Conservation (phyloP, 2,329 filamentous ascomycete species). For the Botrytis cinerea region DNA sequence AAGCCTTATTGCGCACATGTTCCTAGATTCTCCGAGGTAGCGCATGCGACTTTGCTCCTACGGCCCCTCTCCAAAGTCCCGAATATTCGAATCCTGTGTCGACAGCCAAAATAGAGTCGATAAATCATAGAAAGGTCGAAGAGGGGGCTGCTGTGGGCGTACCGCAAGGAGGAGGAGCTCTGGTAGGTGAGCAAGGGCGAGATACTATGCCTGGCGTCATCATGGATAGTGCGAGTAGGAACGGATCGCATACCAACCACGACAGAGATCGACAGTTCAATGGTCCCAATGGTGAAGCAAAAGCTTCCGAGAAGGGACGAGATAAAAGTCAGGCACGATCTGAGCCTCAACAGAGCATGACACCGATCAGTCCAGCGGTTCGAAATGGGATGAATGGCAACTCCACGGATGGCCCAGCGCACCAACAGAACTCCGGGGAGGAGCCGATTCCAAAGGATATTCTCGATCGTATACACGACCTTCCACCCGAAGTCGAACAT, state of each 20-base stretch:
- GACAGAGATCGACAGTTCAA: constrained; percentile 52
- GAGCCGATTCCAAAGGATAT: constrained; percentile 35
- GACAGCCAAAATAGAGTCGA: constrained; percentile 43
- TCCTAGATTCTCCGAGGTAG: constrained; percentile 33
- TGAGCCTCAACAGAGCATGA: constrained; percentile 38
- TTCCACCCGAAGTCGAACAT: constrained; percentile 66
- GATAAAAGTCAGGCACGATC: constrained; percentile 37
- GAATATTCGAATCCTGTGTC: constrained; percentile 24
- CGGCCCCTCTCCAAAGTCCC: constrained; percentile 27
- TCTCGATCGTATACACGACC: constrained; percentile 54
- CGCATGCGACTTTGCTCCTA: constrained; percentile 38
- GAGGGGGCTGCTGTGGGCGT: constrained; percentile 37
- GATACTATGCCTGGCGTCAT: constrained; percentile 55
- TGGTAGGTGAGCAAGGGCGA: constrained; percentile 30
- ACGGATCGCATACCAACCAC: constrained; percentile 57
- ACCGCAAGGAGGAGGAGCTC: constrained; percentile 35
- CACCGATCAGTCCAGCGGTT: constrained; percentile 36
- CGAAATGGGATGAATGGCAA: constrained; percentile 38
- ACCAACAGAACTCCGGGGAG: constrained; percentile 28
- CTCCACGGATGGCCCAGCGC: constrained; percentile 28
- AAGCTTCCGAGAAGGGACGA: constrained; percentile 44
- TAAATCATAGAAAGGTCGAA: constrained; percentile 33
- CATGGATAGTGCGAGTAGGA: constrained; percentile 57
- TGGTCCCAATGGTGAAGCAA: constrained; percentile 47
- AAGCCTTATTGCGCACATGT: constrained; percentile 38